Conservation (phyloP, 345 rosid genomes). For the Populus pruinosa region DNA sequence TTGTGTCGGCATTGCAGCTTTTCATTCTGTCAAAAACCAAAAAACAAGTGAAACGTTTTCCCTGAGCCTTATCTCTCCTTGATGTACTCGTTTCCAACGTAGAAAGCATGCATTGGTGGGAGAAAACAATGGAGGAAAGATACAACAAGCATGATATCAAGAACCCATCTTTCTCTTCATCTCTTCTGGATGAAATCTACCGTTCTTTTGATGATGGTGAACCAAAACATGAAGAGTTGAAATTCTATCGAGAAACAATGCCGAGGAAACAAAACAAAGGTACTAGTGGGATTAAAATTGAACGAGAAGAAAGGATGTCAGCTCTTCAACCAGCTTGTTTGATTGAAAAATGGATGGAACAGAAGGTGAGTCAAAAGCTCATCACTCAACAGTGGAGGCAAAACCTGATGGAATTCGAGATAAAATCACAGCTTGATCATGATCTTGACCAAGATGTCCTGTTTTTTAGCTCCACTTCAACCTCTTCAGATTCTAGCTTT, state of each 20-base stretch:
- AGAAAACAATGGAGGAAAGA: constrained; percentile 32
- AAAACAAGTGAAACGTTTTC: background rate
- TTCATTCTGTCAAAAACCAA: constrained; percentile 15
- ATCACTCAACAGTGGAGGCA: constrained; percentile 10
- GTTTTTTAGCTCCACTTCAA: constrained; percentile 64
- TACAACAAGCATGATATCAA: constrained; percentile 18
- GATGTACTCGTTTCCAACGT: background rate
- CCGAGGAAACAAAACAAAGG: constrained; percentile 31
- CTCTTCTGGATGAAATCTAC: constrained; percentile 88
- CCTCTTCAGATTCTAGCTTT: constrained; percentile 73
- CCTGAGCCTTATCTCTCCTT: background rate
- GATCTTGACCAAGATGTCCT: constrained; percentile 41
- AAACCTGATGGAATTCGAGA: constrained; percentile 28
- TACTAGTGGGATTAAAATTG: constrained; percentile 1
- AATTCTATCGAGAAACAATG: constrained; percentile 39
- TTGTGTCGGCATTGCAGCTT: constrained; percentile 19
- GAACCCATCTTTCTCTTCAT: constrained; percentile 85
- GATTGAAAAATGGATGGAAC: constrained; percentile 44
- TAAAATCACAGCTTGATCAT: constrained; percentile 21
- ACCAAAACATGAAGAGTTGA: constrained; percentile 30
- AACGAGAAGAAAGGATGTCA: constrained; percentile 17
- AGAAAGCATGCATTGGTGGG: constrained; percentile 36
- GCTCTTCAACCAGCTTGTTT: constrained; percentile 34
- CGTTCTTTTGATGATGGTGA: constrained; percentile 64
- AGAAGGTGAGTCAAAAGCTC: constrained; percentile 27